Evolutionary conservation across 768 basidiomycete species (phyloP), one percentile per base, ranked within the genome.

Genomic region (Boletus tomentosulus): DNA sequence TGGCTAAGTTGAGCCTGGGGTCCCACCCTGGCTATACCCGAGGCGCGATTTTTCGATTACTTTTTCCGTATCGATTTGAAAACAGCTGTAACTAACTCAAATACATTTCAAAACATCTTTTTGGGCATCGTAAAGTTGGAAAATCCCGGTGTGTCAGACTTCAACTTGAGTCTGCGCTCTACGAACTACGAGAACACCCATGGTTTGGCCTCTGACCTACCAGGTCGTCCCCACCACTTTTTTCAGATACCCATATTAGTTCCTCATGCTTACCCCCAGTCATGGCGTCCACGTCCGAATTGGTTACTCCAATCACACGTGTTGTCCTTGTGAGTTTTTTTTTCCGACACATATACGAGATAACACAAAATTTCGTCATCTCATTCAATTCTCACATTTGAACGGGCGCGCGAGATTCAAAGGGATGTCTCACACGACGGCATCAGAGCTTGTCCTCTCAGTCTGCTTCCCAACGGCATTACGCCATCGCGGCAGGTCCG

Each of bases 221-320:
- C 62, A 63, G 19, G 43, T 53, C 38, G 24, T 63, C 4, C 57
- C 58, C 16, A 67, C 66, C 3, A 50, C 50, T 0, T 24, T 68
- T 15, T 48, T 65, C 8, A 57, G 66, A 35, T 41, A 65, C 15
- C 66, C 66, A 3, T 65, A 56, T 44, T 67, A 64, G 66, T 61
- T 42, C 46, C 37, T 66, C 12, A 57, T 31, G 56, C 56, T n/a
- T 56, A 35, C 31, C 56, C 55, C 1, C 52, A 22, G n/a, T 56
- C 66, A 37, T 62, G 66, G 64, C 60, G 66, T 38, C 58, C 66
- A 0, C 57, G 66, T 42, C 30, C 53, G 3, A 56, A 53, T 31
- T 68, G 66, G 66, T 50, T 19, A 19, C 19, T 19, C 19, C 66
- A 2, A 42, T 68, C 27, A 57, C 58, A 15, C 62, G 64, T 22